Evolutionary conservation across 1,284 basidiomycete species (phyloP), one percentile per base, ranked within the genome.

Genomic region (Leccinum fuscescens): DNA sequence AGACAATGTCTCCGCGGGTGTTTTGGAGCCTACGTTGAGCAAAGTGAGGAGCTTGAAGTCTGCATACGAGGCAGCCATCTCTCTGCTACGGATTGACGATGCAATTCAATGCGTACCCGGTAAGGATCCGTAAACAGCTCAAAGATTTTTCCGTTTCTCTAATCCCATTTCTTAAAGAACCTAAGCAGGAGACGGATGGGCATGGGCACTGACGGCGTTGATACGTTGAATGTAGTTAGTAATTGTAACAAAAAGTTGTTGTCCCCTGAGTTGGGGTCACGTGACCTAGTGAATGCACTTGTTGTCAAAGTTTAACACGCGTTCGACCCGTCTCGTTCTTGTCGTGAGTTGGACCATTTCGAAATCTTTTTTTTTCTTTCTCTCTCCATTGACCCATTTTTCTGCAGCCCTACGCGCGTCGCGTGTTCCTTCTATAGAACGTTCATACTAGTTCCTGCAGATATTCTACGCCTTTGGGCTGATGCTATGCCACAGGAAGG

Each of bases 11-110:
- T 81, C 87, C 57, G 94, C 95, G 8, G 97, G 97, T 49, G 88
- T 99, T 24, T 80, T 99, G 56, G 97, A 99, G 78, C 97, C 97
- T 2, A 98, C 96, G 6, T 86, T 99, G 76, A 93, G 91, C 82
- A 99, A 99, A 79, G 92, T 99, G 65, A 92, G 93, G 77, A 96
- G 92, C 73, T 78, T 99, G 75, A 99, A 99, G 82, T 93, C 90
- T 55, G 96, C 96, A 20, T 93, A 97, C 66, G 97, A 99, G 78
- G 96, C 97, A 14, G 95, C 96, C 8, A 96, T 98, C 31, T 94
- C 93, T 63, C 78, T 99, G 67, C 79, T 99, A 72, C 87, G 97
- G 62, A 99, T 99, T 72, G 96, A 98, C 74, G 96, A 98, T 78
- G 91, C 91, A 24, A 93, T 93, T 64, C 90, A 93, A 69, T 92